phyloP scores from a whole-genome alignment of 768 basidiomycete species.

The Trametes punicea region DNA sequence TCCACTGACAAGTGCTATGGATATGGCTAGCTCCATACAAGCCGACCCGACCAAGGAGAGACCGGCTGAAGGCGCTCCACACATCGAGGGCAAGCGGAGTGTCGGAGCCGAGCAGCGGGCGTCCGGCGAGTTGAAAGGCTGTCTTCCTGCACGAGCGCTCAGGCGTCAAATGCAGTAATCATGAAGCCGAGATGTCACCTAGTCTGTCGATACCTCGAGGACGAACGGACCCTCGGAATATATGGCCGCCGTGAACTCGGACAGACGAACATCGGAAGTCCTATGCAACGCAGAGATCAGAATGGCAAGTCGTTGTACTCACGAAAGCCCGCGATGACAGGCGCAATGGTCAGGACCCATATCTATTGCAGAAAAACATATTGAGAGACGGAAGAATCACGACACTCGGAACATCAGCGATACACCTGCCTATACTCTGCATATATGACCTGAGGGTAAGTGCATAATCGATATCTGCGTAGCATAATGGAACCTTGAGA shows the following conservation, averaged over 20 bases:
- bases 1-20: too few species aligned
- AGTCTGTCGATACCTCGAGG: neutral
- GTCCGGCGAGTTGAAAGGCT: neutral
- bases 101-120: too few species aligned
- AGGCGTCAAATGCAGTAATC: neutral
- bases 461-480: conserved; percentile 22
- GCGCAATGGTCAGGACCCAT: neutral
- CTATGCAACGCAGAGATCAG: neutral
- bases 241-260: too few species aligned
- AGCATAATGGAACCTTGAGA: conserved; percentile 23
- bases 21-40: too few species aligned
- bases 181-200: conserved; percentile 1
- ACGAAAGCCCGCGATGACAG: neutral
- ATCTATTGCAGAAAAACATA: conserved; percentile 32
- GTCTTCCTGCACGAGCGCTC: conserved; percentile 5
- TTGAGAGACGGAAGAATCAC: conserved; percentile 33
- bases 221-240: too few species aligned
- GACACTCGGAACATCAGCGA: conserved; percentile 30
- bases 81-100: too few species aligned
- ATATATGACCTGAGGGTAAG: conserved; percentile 6
- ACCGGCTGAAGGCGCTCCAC: too few species aligned
- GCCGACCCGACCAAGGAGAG: too few species aligned
- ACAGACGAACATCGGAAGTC: neutral
- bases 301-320: neutral
- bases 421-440: conserved; percentile 37